A percentile compares a stretch with the other conserved stretches of the same genome.
phyloP scores from a whole-genome alignment of 163 green algal species.

The Trebouxiophyceae sp. region DNA sequence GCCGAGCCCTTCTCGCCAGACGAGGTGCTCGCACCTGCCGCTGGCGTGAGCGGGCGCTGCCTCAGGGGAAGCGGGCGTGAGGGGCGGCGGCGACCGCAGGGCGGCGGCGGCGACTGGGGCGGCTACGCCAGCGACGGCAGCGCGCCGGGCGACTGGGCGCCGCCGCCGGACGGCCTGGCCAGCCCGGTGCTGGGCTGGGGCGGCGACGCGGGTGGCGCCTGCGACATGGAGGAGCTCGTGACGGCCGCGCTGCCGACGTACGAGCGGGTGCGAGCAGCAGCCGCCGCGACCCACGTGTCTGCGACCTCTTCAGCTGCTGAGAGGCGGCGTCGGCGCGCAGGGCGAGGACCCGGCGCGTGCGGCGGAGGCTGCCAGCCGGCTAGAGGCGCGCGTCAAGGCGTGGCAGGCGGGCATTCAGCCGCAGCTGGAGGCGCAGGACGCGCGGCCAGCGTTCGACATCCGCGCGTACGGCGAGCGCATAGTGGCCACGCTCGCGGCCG shows the following conservation, averaged over 20 bases:
- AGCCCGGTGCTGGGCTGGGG: background rate
- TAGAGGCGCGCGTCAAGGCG: constrained; percentile 32
- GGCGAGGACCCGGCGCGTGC: too few species aligned
- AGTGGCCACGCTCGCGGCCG: background rate
- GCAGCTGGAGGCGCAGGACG: constrained; percentile 58
- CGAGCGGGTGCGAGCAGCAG: too few species aligned
- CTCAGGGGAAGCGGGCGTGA: background rate
- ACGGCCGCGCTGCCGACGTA: constrained; percentile 44
- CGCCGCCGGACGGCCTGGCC: background rate
- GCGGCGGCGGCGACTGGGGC: too few species aligned
- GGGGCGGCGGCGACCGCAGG: background rate
- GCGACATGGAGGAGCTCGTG: constrained; percentile 45
- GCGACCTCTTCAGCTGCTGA: too few species aligned
- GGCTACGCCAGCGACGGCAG: background rate
- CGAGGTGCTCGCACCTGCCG: too few species aligned
- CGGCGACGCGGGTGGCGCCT: constrained; percentile 3
- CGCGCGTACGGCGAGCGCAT: constrained; percentile 38
- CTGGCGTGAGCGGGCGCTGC: background rate
- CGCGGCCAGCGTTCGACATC: constrained; percentile 62
- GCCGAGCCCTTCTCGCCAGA: too few species aligned
- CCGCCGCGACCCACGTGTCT: too few species aligned
- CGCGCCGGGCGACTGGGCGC: too few species aligned
- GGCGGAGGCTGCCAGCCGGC: too few species aligned
- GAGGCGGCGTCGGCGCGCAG: too few species aligned
- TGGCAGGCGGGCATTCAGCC: constrained; percentile 62